phyloP scores from a whole-genome alignment of 495 filamentous ascomycete species.

The Hypomontagnella monticulosa region DNA sequence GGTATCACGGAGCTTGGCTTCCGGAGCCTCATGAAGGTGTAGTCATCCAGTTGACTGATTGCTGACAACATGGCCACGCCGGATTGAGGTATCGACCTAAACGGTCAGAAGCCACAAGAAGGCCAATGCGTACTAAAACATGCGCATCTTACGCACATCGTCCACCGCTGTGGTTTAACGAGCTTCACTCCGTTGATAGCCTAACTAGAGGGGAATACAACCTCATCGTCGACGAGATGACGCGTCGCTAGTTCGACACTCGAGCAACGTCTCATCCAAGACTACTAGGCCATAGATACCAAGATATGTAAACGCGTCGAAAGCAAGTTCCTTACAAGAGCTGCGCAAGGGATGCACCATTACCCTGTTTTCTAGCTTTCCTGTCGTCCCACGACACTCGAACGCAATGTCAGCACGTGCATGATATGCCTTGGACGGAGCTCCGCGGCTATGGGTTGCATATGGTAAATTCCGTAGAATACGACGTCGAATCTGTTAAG shows the following conservation, averaged over 20 bases:
- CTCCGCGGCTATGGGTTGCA: too few relatives aligned
- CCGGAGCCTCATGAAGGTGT: slow-evolving; percentile 2
- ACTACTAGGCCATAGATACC: neutral
- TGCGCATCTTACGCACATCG: neutral
- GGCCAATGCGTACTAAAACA: neutral
- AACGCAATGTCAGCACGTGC: too few relatives aligned
- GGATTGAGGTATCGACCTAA: neutral
- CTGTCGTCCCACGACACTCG: too few relatives aligned
- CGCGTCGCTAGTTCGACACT: neutral
- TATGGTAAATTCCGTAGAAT: too few relatives aligned
- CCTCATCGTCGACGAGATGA: neutral
- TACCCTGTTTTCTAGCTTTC: too few relatives aligned
- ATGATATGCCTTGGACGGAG: too few relatives aligned
- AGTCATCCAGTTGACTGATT: slow-evolving; percentile 10
- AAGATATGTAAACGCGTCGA: neutral
- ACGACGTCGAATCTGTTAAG: too few relatives aligned
- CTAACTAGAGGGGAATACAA: slow-evolving; percentile 2
- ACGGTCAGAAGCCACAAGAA: slow-evolving; percentile 1
- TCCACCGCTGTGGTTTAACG: neutral
- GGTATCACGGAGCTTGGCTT: slow-evolving; percentile 24
- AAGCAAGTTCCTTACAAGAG: neutral
- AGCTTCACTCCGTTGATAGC: neutral
- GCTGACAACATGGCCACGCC: slow-evolving; percentile 22
- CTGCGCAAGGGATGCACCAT: neutral
- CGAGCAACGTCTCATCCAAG: slow-evolving; percentile 5